These are phyloP conservation scores for Neurospora sp. DNA, from an alignment of 495 filamentous ascomycete genomes.

Conservation along the genomic window DNA sequence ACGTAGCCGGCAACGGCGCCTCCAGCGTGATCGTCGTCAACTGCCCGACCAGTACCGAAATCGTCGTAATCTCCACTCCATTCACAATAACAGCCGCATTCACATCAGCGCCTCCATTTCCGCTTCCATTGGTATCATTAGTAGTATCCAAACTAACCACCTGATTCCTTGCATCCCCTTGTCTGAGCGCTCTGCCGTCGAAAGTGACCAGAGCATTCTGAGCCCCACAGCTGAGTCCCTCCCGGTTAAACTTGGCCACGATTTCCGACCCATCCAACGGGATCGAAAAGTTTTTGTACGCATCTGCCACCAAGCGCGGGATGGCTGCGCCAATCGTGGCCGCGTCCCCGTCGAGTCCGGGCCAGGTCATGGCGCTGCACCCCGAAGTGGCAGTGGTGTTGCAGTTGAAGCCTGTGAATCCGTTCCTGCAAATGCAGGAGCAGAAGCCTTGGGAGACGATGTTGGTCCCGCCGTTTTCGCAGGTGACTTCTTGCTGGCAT, in stretches of 20 bases:
- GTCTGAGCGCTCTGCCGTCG: slow-evolving; percentile 39
- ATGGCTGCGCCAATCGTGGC: slow-evolving; percentile 75
- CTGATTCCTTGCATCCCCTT: slow-evolving; percentile 7
- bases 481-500: slow-evolving; percentile 47
- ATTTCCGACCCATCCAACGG: slow-evolving; percentile 55
- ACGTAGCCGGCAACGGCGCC: slow-evolving; percentile 5
- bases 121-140: not conserved
- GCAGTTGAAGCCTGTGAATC: slow-evolving; percentile 74
- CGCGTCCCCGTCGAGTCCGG: slow-evolving; percentile 43
- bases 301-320: slow-evolving; percentile 55
- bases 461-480: slow-evolving; percentile 73
- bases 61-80: slow-evolving; percentile 24
- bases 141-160: not conserved
- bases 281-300: slow-evolving; percentile 63
- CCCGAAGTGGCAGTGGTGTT: slow-evolving; percentile 47
- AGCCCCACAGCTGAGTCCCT: slow-evolving; percentile 62
- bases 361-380: slow-evolving; percentile 54
- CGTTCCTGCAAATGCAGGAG: slow-evolving; percentile 77
- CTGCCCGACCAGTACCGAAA: slow-evolving; percentile 26
- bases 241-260: slow-evolving; percentile 64
- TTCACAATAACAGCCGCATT: slow-evolving; percentile 17
- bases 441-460: slow-evolving; percentile 56
- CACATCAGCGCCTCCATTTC: slow-evolving; percentile 2
- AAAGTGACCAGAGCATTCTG: slow-evolving; percentile 86
- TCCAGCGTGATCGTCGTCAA: slow-evolving; percentile 23